These are phyloP conservation scores for Aristolochia californica DNA, from an alignment of 164 flowering plant genomes.

Conservation along the genomic window DNA sequence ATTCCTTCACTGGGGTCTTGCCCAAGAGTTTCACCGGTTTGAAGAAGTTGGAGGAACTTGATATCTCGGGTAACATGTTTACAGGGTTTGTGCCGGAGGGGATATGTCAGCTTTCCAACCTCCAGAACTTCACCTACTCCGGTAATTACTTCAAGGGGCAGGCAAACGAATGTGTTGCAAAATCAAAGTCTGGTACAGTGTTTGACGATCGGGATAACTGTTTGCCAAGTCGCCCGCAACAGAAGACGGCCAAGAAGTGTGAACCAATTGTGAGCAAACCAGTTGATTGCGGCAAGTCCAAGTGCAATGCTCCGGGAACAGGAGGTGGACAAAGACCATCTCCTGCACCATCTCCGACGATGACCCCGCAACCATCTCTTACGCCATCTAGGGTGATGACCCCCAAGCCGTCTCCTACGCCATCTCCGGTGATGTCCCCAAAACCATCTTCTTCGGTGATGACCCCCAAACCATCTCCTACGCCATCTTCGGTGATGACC, in stretches of 20 bases:
- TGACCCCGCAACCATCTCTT: too few relatives aligned
- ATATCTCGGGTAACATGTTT: slow-evolving; percentile 30
- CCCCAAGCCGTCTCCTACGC: too few relatives aligned
- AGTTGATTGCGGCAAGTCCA: slow-evolving; percentile 39
- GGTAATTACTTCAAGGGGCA: slow-evolving; percentile 47
- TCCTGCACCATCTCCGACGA: not conserved
- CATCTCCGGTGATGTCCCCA: too few relatives aligned
- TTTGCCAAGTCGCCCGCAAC: slow-evolving; percentile 32
- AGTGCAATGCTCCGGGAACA: slow-evolving; percentile 17
- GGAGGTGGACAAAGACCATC: not conserved
- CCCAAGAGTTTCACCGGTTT: slow-evolving; percentile 29
- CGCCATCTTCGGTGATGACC: too few relatives aligned
- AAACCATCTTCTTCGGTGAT: too few relatives aligned
- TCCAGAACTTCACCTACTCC: slow-evolving; percentile 43
- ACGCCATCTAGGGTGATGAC: too few relatives aligned
- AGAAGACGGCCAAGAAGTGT: slow-evolving; percentile 31
- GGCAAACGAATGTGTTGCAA: slow-evolving; percentile 23
- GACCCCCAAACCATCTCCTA: too few relatives aligned
- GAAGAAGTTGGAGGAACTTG: slow-evolving; percentile 23
- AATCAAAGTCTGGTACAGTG: slow-evolving; percentile 5
- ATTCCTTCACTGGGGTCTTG: slow-evolving; percentile 34
- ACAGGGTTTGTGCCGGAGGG: slow-evolving; percentile 41
- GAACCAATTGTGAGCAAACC: slow-evolving; percentile 26
- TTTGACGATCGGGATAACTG: slow-evolving; percentile 44
- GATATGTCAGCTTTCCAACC: slow-evolving; percentile 38